Evolutionary conservation across 768 basidiomycete genomes (phyloP).

Genomic region (Candolleomyces aberdarensis): DNA sequence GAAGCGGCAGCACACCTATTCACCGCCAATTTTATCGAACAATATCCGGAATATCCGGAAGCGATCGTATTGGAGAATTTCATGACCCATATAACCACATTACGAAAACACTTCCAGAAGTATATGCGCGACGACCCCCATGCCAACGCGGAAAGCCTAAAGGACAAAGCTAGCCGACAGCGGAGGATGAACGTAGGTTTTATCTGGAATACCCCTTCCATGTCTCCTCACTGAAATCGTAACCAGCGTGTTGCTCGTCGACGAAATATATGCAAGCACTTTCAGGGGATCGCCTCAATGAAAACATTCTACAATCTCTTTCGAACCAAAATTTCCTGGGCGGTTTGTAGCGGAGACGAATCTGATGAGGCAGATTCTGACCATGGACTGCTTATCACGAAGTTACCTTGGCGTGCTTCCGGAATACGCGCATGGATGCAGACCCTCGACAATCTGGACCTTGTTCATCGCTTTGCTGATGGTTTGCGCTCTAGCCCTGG

Average conservation of each 20-base stretch:
- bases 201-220: background rate
- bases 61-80: background rate
- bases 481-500: background rate
- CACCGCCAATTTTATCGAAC: background rate
- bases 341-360: background rate
- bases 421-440: background rate
- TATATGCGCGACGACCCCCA: background rate
- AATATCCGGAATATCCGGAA: background rate
- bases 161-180: background rate
- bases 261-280: background rate
- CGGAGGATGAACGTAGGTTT: background rate
- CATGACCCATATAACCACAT: background rate
- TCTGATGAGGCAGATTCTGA: background rate
- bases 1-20: background rate
- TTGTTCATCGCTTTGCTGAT: background rate
- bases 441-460: background rate
- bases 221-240: no score
- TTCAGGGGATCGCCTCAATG: background rate
- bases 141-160: background rate
- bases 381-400: background rate
- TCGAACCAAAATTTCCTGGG: background rate
- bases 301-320: background rate
- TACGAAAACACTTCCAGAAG: background rate
- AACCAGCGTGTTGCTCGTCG: background rate
- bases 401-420: background rate